phyloP scores from a whole-genome alignment of 495 filamentous ascomycete species.

The Neurospora sp. region DNA sequence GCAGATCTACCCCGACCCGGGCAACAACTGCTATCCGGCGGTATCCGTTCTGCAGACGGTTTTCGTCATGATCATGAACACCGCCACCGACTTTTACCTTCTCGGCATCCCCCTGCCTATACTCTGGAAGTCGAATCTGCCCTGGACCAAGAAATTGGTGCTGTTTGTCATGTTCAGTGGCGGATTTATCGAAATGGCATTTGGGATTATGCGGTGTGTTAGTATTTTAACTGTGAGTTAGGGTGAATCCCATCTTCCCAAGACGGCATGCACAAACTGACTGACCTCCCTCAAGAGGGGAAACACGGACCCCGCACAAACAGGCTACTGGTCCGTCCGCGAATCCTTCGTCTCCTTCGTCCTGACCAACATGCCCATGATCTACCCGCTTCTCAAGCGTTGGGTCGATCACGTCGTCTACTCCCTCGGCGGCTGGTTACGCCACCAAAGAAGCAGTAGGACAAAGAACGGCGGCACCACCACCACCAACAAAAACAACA shows the following conservation, averaged over 20 bases:
- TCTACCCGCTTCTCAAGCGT: conserved; percentile 38
- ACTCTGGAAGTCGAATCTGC: conserved; percentile 43
- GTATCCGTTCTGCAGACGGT: conserved; percentile 26
- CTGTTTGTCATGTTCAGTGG: conserved; percentile 49
- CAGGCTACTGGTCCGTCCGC: conserved; percentile 52
- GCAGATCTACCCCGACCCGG: conserved; percentile 49
- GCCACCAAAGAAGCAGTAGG: neutral
- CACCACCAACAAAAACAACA: neutral
- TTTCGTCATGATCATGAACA: conserved; percentile 39
- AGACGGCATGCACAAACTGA: neutral
- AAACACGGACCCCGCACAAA: conserved; percentile 39
- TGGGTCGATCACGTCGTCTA: neutral
- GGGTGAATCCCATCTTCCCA: too few species aligned
- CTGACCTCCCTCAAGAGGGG: conserved; percentile 15
- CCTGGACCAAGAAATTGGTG: conserved; percentile 39
- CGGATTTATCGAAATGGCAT: conserved; percentile 48
- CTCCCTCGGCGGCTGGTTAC: conserved; percentile 1
- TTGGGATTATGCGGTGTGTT: conserved; percentile 49
- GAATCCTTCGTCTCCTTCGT: conserved; percentile 53
- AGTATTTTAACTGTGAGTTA: conserved; percentile 42
- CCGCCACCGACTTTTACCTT: conserved; percentile 44
- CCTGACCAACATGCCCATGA: conserved; percentile 50
- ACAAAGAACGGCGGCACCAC: neutral
- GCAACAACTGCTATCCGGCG: conserved; percentile 24
- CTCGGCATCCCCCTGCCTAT: conserved; percentile 48